phyloP scores from a whole-genome alignment of 2,329 filamentous ascomycete genomes.

The Xylaria sp. region DNA sequence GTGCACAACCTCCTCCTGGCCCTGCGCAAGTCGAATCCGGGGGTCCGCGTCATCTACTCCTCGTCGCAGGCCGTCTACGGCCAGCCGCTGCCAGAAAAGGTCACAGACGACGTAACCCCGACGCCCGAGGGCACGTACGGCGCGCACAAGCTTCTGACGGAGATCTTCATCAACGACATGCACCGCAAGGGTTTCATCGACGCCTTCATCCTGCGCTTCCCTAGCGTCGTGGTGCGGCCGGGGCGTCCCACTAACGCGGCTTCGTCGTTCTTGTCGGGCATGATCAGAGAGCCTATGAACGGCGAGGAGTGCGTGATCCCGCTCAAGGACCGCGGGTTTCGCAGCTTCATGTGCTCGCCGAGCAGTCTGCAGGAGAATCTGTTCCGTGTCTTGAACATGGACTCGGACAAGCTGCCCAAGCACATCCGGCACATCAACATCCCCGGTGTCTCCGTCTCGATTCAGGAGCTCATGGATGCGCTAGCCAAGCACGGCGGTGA shows the following conservation, averaged over 20 bases:
- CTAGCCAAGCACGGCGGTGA: conserved; percentile 60
- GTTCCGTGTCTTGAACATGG: conserved; percentile 50
- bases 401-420: conserved; percentile 47
- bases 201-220: conserved; percentile 63
- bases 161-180: conserved; percentile 67
- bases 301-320: conserved; percentile 61
- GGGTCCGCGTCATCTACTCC: conserved; percentile 64
- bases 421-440: conserved; percentile 62
- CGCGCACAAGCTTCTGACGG: conserved; percentile 66
- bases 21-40: conserved; percentile 55
- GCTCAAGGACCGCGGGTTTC: conserved; percentile 55
- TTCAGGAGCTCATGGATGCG: conserved; percentile 66
- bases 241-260: conserved; percentile 65
- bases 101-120: conserved; percentile 57
- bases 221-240: conserved; percentile 66
- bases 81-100: conserved; percentile 57
- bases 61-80: conserved; percentile 69
- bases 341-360: conserved; percentile 61
- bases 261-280: conserved; percentile 67
- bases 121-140: conserved; percentile 69
- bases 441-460: conserved; percentile 61
- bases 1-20: conserved; percentile 58
- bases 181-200: conserved; percentile 64
- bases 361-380: conserved; percentile 59
- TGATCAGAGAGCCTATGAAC: conserved; percentile 66